Evolutionary conservation across 1,284 basidiomycete genomes (phyloP), one percentile per base, ranked within the genome.

Genomic region (Mycena citricolor): DNA sequence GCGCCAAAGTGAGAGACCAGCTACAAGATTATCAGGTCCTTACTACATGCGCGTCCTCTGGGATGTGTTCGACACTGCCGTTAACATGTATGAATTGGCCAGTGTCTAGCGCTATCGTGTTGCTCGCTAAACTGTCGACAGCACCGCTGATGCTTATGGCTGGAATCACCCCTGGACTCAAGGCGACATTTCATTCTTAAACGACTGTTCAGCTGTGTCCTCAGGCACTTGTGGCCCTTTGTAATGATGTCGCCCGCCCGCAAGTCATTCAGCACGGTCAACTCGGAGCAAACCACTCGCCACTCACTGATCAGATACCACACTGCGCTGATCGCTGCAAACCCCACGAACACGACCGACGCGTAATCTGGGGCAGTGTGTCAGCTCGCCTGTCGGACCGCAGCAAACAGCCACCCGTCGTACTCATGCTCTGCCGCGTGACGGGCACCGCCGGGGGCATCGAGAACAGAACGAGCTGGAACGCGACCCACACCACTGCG

Each of bases 341-440:
- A 81, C 1, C 76, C 79, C 26, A 81, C 71, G 46, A 81, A 82
- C 16, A 83, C 79, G 6, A 77, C 78, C 14, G 77, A 79, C 7
- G 73, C 79, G 52, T 78, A 80, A 61, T 79, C 77, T 80, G 45
- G 13, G 32, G 20, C 16, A 13, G 28, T 25, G 34, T 17, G 30
- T 13, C 14, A 17, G 4, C 16, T 13, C n/a, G 10, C 24, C 19
- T 32, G 8, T 23, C 24, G 12, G 23, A n/a, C n/a, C n/a, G n/a
- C n/a, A 20, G 21, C 30, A 35, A 25, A 19, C 14, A 37, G n/a
- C n/a, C n/a, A 14, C 30, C n/a, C 32, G n/a, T 63, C 69, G 32
- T 49, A 73, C 77, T 79, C 74, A 76, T 78, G 1, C 73, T 62
- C 1, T 58, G 61, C 47, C 46, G 49, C 8, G 71, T 71, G 17